Conservation (phyloP, 345 rosid genomes). For the Psidium friedrichsthalianum region DNA sequence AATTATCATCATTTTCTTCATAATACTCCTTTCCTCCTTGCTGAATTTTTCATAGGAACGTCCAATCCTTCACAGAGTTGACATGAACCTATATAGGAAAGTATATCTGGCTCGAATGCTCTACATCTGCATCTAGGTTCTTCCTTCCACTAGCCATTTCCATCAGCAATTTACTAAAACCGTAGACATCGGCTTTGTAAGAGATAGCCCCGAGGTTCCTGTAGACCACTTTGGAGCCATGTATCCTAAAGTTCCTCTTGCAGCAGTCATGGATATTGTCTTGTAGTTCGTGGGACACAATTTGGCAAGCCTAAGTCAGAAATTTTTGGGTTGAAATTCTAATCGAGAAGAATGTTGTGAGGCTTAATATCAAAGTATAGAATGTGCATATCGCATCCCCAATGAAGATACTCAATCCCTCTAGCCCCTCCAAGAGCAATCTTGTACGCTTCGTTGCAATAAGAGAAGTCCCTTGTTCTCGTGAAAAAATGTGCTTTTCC, state of each 20-base stretch:
- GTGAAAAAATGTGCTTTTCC: background rate
- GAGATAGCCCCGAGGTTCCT: background rate
- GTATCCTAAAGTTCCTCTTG: background rate
- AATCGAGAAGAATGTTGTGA: background rate
- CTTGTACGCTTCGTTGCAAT: background rate
- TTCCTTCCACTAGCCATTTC: background rate
- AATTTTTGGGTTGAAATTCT: background rate
- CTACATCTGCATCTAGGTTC: rapidly evolving
- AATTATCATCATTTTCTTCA: background rate
- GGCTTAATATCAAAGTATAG: background rate
- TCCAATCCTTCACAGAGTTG: background rate
- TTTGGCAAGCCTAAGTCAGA: background rate
- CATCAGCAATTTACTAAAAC: background rate
- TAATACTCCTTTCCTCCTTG: rapidly evolving
- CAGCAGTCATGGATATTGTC: rapidly evolving
- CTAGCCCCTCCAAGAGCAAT: background rate
- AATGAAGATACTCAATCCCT: background rate
- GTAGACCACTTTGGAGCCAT: background rate
- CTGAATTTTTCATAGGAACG: rapidly evolving
- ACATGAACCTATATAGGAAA: background rate
- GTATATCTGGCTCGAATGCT: rapidly evolving
- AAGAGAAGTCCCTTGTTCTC: background rate
- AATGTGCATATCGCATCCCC: background rate
- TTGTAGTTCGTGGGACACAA: rapidly evolving
- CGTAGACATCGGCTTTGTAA: background rate